Evolutionary conservation across 768 basidiomycete genomes (phyloP).

Genomic region (Boletus pseudo-olivaceus): DNA sequence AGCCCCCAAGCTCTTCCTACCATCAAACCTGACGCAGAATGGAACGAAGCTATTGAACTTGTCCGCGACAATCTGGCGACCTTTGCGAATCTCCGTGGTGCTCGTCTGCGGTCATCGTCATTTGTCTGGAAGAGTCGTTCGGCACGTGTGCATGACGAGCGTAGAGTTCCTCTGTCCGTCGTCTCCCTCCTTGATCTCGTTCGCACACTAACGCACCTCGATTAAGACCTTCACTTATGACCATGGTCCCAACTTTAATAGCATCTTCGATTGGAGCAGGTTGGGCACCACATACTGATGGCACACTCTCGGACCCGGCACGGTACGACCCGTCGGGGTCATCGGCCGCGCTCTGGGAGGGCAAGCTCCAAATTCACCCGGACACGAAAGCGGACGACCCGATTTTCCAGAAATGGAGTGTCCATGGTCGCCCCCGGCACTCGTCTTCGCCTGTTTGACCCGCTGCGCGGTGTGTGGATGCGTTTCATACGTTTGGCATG

Average conservation of each 20-base stretch:
- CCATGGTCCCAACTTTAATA: slow-evolving; percentile 73
- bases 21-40: slow-evolving; percentile 54
- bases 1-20: slow-evolving; percentile 63
- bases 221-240: slow-evolving; percentile 63
- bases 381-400: slow-evolving; percentile 72
- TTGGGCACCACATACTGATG: slow-evolving; percentile 53
- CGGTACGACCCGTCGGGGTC: slow-evolving; percentile 74
- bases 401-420: slow-evolving; percentile 34
- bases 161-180: slow-evolving; percentile 46
- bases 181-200: slow-evolving; percentile 16
- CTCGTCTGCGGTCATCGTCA: slow-evolving; percentile 79
- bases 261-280: slow-evolving; percentile 71
- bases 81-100: slow-evolving; percentile 83
- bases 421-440: slow-evolving; percentile 8
- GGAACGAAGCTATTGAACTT: slow-evolving; percentile 76
- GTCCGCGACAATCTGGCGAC: slow-evolving; percentile 85
- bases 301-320: slow-evolving; percentile 70
- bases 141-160: slow-evolving; percentile 50
- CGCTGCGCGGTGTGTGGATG: not conserved
- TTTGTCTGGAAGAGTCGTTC: slow-evolving; percentile 80
- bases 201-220: slow-evolving; percentile 23
- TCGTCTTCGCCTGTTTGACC: slow-evolving; percentile 19
- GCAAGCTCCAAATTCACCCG: slow-evolving; percentile 84
- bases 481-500: not conserved
- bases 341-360: slow-evolving; percentile 80